phyloP scores from a whole-genome alignment of 2,329 filamentous ascomycete genomes.

The Mollisia scopiformis region DNA sequence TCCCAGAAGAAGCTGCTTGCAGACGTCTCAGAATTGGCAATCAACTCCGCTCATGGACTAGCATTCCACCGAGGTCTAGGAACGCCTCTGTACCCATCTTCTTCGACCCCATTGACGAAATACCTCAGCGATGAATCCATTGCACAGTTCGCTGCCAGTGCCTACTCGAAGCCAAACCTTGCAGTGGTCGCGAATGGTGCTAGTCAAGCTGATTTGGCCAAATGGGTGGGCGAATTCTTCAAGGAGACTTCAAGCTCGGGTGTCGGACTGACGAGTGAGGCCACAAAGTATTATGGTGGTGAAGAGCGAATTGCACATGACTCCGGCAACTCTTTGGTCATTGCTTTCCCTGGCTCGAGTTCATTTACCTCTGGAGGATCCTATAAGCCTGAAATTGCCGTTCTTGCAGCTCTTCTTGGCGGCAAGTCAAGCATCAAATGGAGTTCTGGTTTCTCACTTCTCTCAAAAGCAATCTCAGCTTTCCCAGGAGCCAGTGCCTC shows the following conservation, averaged over 20 bases:
- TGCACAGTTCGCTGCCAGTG: constrained; percentile 73
- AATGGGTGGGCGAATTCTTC: constrained; percentile 96
- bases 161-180: constrained; percentile 89
- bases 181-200: constrained; percentile 90
- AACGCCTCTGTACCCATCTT: constrained; percentile 72
- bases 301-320: constrained; percentile 85
- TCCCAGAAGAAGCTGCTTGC: constrained; percentile 75
- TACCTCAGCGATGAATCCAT: constrained; percentile 81
- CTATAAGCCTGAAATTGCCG: constrained; percentile 88
- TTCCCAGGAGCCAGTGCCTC: constrained; percentile 68
- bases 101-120: constrained; percentile 72
- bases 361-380: constrained; percentile 66
- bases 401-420: constrained; percentile 87
- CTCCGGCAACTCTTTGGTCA: constrained; percentile 79
- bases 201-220: constrained; percentile 72
- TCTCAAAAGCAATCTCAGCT: constrained; percentile 76
- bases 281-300: constrained; percentile 90
- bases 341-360: constrained; percentile 91
- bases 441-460: constrained; percentile 88
- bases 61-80: constrained; percentile 96
- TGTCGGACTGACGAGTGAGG: constrained; percentile 57
- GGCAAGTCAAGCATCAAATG: constrained; percentile 94
- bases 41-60: constrained; percentile 83
- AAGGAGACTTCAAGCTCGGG: constrained; percentile 63
- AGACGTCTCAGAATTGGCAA: constrained; percentile 67